A percentile compares a stretch with the other conserved stretches of the same genome.
phyloP scores from a whole-genome alignment of 805 yeast genomes.

The Suhomyces canberraensis region DNA sequence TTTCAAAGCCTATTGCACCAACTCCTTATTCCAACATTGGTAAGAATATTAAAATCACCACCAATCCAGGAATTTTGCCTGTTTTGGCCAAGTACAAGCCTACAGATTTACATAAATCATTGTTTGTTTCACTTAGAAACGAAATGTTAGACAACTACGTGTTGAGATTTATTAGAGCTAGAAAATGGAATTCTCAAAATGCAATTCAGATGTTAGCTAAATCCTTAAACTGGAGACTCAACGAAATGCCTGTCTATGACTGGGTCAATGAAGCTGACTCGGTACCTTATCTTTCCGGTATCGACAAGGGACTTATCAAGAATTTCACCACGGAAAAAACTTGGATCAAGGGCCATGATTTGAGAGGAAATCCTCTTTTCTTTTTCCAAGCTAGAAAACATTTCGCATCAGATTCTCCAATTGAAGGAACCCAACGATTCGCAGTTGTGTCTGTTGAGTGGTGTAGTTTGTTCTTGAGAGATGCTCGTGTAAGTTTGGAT shows the following conservation, averaged over 20 bases:
- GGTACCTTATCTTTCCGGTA: constrained; percentile 44
- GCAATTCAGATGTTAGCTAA: constrained; percentile 68
- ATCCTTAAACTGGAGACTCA: constrained; percentile 72
- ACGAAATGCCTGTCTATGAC: constrained; percentile 57
- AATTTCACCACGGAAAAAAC: constrained; percentile 71
- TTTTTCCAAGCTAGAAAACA: constrained; percentile 78
- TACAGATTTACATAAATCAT: constrained; percentile 47
- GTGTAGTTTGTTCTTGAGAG: constrained; percentile 63
- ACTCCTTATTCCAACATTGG: neutral
- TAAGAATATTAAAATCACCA: constrained; percentile 7
- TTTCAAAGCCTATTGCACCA: neutral
- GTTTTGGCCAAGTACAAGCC: constrained; percentile 53
- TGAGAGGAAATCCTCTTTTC: constrained; percentile 72
- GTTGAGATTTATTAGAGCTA: constrained; percentile 77
- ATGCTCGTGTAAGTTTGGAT: constrained; percentile 64
- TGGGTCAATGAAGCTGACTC: constrained; percentile 72
- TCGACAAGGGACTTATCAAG: constrained; percentile 43
- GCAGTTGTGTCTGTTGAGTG: constrained; percentile 78
- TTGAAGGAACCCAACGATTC: constrained; percentile 69
- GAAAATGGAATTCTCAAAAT: constrained; percentile 77
- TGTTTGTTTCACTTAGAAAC: constrained; percentile 59
- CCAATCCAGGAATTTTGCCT: constrained; percentile 43
- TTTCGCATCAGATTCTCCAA: constrained; percentile 45
- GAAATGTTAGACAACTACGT: constrained; percentile 81
- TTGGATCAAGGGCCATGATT: constrained; percentile 70